Evolutionary conservation across 2,329 filamentous ascomycete genomes (phyloP), one percentile per base, ranked within the genome.

Genomic region (Trichophyton verrucosum): DNA sequence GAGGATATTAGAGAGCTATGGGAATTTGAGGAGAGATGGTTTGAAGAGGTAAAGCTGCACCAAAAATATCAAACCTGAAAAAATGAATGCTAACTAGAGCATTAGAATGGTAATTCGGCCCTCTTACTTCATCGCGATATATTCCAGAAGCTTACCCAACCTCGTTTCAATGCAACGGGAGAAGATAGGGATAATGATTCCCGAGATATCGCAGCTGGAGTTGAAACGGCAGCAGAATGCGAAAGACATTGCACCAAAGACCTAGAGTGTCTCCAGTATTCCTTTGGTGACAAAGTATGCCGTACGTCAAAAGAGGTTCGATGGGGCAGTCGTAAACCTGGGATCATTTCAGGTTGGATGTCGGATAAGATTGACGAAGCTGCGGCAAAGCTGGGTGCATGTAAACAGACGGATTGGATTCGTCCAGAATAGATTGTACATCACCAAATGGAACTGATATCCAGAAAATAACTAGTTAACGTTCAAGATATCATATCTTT

Each of bases 21-120:
- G 69, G 71, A 72, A 6, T 78, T 80, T 36, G 77, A 81, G 64
- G 73, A 73, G 57, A 70, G 69, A 57, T 75, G 83, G 67, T 53
- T 15, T 33, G 56, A 30, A 3, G 47, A 60, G 8, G 61, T 62
- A 24, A 53, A 59, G 38, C 3, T 4, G 27, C 7, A 47, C 15
- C 44, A 8, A 58, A 38, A 1, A 17, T 44, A 24, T 13, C 13
- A 13, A 24, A 6, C 22, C 30, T 33, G 24, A 38, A 11, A 15
- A n/a, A 55, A 8, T 36, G 15, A 17, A 58, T 20, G 15, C 49
- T 53, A 44, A 53, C 57, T 38, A 56, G 8, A 3, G 4, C 15
- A 40, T 20, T 40, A 64, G 63, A 61, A 58, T 20, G 58, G 9
- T 7, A 33, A 40, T 56, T 51, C 44, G 24, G 1, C 58, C 15